Percentiles rank a stretch among this genome's conserved stretches.
Conservation (phyloP, 208 protist genomes). For the Trypanosoma rangeli region DNA sequence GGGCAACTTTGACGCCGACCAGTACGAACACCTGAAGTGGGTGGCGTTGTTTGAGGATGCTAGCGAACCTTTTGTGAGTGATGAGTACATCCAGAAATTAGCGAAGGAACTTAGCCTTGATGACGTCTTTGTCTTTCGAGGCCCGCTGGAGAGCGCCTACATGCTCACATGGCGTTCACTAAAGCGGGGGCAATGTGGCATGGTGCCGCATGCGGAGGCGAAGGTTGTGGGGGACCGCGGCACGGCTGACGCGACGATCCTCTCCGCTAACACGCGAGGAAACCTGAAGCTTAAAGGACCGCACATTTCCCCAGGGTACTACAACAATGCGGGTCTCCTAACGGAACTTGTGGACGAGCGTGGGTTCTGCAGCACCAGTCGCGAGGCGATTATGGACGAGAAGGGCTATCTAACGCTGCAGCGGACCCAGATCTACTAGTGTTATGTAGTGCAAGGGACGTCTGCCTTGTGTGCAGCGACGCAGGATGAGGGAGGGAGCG, state of each 20-base stretch:
- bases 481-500: neutral
- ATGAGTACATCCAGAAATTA: constrained; percentile 80
- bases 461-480: neutral
- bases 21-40: constrained; percentile 83
- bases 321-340: constrained; percentile 90
- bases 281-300: constrained; percentile 89
- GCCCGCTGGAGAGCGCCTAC: constrained; percentile 79
- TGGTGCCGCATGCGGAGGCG: constrained; percentile 83
- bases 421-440: constrained; percentile 74
- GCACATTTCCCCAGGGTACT: constrained; percentile 82
- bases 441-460: neutral
- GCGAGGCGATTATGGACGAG: constrained; percentile 77
- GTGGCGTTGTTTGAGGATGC: constrained; percentile 87
- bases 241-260: constrained; percentile 84
- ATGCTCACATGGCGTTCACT: constrained; percentile 82
- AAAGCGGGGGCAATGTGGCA: constrained; percentile 59
- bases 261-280: constrained; percentile 77
- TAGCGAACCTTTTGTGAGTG: constrained; percentile 44
- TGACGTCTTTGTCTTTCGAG: constrained; percentile 89
- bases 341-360: constrained; percentile 89
- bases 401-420: constrained; percentile 58
- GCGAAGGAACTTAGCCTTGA: constrained; percentile 72
- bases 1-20: constrained; percentile 85
- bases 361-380: constrained; percentile 85
- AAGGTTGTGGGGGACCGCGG: constrained; percentile 91